Evolutionary conservation across 2,329 filamentous ascomycete species (phyloP), one percentile per base, ranked within the genome.

Genomic region (Xylariaceae sp.): DNA sequence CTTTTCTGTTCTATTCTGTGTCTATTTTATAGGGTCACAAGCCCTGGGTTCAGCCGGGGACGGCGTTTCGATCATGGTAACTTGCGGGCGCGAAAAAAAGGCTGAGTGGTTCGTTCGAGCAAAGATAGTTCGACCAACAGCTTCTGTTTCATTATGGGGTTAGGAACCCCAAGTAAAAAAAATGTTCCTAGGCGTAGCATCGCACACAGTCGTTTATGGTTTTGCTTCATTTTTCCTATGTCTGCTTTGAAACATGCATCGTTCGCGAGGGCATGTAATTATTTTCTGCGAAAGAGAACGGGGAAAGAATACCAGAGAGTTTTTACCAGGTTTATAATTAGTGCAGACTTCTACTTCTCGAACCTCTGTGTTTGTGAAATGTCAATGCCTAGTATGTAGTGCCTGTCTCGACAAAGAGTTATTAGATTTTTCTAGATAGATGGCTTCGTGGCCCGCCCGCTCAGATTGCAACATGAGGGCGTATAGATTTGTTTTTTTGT

Each of bases 1-100:
- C 55, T 5, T 47, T 48, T 39, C 69, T 67, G 62, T 56, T 68
- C 62, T 56, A 62, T 59, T 70, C 68, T 69, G 67, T 69, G 64
- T 59, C 62, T 65, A 69, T 65, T 67, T 53, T 67, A 69, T 67
- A 68, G 61, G 64, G 64, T 56, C 51, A 34, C 10, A 47, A 35
- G 17, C 53, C 60, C 49, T 23, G 37, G 53, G 18, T 54, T 47
- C 41, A 50, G 10, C 23, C 39, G 17, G 17, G 4, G 39, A 44
- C 37, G 30, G 53, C 55, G 51, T 51, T 51, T 47, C 34, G 50
- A 51, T 53, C 54, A 59, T 49, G 62, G 62, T 64, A 64, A 61
- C 55, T 62, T 60, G 62, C 23, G 23, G 23, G 23, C 23, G 23
- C 23, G 23, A 60, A 4, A 41, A 53, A 48, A 56, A 55, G 61